Conservation (phyloP, 805 yeast species). For the Saturnispora serradocipensis region DNA sequence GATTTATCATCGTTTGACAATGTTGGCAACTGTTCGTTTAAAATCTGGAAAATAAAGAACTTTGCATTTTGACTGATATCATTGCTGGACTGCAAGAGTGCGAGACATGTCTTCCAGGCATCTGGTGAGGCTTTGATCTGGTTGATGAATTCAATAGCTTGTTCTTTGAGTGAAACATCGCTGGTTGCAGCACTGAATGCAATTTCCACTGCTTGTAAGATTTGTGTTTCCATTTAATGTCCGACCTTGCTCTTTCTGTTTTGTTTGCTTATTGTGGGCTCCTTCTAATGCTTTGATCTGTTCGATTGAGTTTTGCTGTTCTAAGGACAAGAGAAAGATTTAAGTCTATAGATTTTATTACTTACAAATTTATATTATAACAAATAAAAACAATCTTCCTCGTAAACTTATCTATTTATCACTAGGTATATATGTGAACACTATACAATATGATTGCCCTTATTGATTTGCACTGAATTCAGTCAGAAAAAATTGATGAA, state of each 20-base stretch:
- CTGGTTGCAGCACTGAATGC: conserved; percentile 60
- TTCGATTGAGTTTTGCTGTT: neutral
- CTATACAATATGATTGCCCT: neutral
- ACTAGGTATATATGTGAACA: neutral
- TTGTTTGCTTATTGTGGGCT: neutral
- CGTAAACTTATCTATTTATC: neutral
- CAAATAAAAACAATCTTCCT: neutral
- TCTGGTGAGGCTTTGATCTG: conserved; percentile 44
- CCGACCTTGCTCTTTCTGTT: too few relatives aligned
- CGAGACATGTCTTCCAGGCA: conserved; percentile 49
- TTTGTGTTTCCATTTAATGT: conserved; percentile 39
- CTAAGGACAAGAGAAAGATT: neutral
- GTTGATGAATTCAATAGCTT: conserved; percentile 46
- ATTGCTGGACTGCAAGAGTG: conserved; percentile 26
- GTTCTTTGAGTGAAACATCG: conserved; percentile 51
- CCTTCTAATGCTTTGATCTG: neutral
- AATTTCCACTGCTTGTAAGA: conserved; percentile 80
- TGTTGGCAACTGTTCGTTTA: conserved; percentile 44
- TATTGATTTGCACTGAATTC: neutral
- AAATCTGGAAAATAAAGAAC: conserved; percentile 62
- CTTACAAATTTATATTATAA: too few relatives aligned
- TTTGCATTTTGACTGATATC: conserved; percentile 42
- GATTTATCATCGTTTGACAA: conserved; percentile 38
- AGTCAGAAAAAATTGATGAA: neutral
- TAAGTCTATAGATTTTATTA: too few relatives aligned